Percentiles rank a stretch among this genome's conserved stretches.
Evolutionary conservation across 805 yeast species (phyloP).

Genomic region (Candida jianshihensis): DNA sequence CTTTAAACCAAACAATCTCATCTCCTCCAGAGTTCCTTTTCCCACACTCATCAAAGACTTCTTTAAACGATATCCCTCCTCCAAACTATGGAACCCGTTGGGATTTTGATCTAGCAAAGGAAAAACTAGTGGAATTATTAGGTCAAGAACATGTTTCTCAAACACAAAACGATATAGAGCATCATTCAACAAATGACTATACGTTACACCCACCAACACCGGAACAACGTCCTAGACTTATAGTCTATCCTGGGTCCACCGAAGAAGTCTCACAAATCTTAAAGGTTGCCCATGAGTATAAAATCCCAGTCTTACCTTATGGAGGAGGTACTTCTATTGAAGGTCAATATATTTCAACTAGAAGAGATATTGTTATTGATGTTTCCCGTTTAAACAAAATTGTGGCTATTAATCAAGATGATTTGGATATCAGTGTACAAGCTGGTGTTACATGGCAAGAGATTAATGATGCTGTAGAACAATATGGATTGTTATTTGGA

Average conservation of each 20-base stretch:
- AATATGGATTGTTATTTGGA: slow-evolving; percentile 53
- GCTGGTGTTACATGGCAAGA: slow-evolving; percentile 80
- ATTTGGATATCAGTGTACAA: slow-evolving; percentile 64
- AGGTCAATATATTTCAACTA: slow-evolving; percentile 58
- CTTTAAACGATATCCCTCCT: slow-evolving; percentile 16
- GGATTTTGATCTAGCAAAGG: slow-evolving; percentile 21
- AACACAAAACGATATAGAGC: slow-evolving; percentile 27
- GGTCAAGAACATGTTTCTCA: slow-evolving; percentile 26
- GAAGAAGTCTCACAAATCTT: slow-evolving; percentile 50
- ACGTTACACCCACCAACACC: slow-evolving; percentile 46
- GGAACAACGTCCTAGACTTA: slow-evolving; percentile 23
- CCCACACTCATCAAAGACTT: slow-evolving; percentile 22
- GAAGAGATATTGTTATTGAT: slow-evolving; percentile 53
- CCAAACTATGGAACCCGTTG: slow-evolving; percentile 21
- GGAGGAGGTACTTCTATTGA: slow-evolving; percentile 64
- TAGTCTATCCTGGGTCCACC: slow-evolving; percentile 48
- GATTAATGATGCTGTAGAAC: slow-evolving; percentile 42
- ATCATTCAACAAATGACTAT: slow-evolving; percentile 43
- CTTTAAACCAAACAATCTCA: slow-evolving; percentile 17
- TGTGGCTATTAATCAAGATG: slow-evolving; percentile 48
- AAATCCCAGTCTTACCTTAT: slow-evolving; percentile 55
- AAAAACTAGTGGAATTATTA: slow-evolving; percentile 24
- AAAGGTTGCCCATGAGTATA: slow-evolving; percentile 45
- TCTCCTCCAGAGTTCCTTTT: slow-evolving; percentile 23
- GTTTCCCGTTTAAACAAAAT: slow-evolving; percentile 54